These are phyloP conservation scores for Aspergillus spinulosporus DNA, from an alignment of 2,329 filamentous ascomycete genomes.

Conservation along the genomic window DNA sequence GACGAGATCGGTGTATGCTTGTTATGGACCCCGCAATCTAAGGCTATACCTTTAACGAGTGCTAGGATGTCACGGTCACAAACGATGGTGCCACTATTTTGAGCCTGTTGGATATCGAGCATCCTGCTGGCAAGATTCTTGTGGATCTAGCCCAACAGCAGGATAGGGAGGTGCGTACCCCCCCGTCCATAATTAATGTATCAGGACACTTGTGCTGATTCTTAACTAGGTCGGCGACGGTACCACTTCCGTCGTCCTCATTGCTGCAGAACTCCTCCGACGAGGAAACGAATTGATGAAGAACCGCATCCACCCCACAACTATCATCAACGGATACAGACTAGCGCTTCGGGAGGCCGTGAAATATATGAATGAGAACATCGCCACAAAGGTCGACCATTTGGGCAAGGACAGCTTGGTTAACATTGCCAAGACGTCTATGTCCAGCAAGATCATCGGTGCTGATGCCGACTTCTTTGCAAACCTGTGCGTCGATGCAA, in stretches of 20 bases:
- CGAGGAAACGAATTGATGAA: slow-evolving; percentile 98
- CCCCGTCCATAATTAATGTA: not conserved
- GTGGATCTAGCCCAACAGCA: slow-evolving; percentile 98
- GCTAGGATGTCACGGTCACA: slow-evolving; percentile 91
- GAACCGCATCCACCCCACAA: slow-evolving; percentile 99
- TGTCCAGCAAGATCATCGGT: slow-evolving; percentile 99
- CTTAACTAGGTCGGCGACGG: slow-evolving; percentile 76
- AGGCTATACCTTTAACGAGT: slow-evolving; percentile 18
- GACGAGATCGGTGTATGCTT: slow-evolving; percentile 88
- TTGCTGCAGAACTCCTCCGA: slow-evolving; percentile 90
- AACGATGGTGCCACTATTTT: slow-evolving; percentile 98
- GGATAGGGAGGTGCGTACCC: slow-evolving; percentile 72
- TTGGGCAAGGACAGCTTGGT: slow-evolving; percentile 87
- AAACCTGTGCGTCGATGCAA: slow-evolving; percentile 95
- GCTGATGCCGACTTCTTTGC: slow-evolving; percentile 95
- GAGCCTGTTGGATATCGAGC: slow-evolving; percentile 91
- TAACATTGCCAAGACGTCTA: slow-evolving; percentile 96
- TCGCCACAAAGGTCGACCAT: slow-evolving; percentile 91
- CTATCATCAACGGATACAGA: slow-evolving; percentile 97
- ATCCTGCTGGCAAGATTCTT: slow-evolving; percentile 96
- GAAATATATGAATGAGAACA: slow-evolving; percentile 98
- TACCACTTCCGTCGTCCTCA: slow-evolving; percentile 95
- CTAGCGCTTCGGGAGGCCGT: slow-evolving; percentile 93
- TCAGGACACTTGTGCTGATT: slow-evolving; percentile 4
- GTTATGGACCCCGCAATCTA: slow-evolving; percentile 23